A percentile compares a stretch with the other conserved stretches of the same genome.
phyloP scores from a whole-genome alignment of 2,329 filamentous ascomycete genomes.

The Sphaceloma murrayae region DNA sequence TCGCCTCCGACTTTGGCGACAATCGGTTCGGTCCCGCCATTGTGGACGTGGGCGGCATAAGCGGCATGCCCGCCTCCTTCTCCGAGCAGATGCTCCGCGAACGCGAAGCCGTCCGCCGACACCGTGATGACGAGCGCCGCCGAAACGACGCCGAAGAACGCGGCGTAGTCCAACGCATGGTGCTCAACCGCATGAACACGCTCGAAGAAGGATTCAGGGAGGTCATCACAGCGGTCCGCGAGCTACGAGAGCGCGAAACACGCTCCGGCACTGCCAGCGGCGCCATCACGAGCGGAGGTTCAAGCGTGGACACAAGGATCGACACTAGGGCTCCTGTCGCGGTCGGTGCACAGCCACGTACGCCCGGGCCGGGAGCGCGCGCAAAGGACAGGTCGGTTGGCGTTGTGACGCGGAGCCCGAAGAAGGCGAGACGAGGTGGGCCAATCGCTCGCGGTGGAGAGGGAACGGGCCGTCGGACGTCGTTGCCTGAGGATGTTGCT shows the following conservation, averaged over 20 bases:
- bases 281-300: background rate
- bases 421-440: conserved; percentile 8
- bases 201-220: conserved; percentile 85
- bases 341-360: too few species aligned
- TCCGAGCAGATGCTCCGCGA: conserved; percentile 42
- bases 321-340: background rate
- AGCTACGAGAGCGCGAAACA: conserved; percentile 17
- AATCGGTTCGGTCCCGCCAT: conserved; percentile 50
- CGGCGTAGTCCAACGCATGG: conserved; percentile 66
- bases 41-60: conserved; percentile 26
- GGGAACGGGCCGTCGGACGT: conserved; percentile 1
- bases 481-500: conserved; percentile 1
- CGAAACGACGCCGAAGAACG: conserved; percentile 45
- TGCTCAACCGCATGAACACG: conserved; percentile 84
- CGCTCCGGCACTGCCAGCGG: background rate
- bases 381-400: conserved; percentile 8
- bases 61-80: conserved; percentile 30
- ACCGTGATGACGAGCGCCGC: conserved; percentile 31
- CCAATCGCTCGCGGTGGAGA: background rate
- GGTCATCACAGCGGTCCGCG: conserved; percentile 34
- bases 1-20: conserved; percentile 63
- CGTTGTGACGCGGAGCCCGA: background rate
- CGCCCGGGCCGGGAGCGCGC: too few species aligned
- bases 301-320: conserved; percentile 5
- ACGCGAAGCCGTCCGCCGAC: conserved; percentile 43